Percentiles rank a stretch among this genome's conserved stretches.
Evolutionary conservation across 176 grass and related monocot species (phyloP).

Genomic region (Puya raimondii): DNA sequence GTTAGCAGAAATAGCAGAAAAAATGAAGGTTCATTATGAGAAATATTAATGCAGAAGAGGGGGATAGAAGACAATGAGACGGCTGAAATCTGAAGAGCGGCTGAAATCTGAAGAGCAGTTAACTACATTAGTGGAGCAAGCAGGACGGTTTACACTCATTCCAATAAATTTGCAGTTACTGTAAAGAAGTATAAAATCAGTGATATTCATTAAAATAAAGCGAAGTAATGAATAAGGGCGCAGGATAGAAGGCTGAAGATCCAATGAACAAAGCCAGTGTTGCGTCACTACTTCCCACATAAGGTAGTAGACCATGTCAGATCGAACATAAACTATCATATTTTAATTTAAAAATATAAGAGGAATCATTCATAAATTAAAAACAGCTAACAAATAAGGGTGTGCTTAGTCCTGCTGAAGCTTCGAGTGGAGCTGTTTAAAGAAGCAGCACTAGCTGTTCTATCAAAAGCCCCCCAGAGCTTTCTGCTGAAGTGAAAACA

Average conservation of each 20-base stretch:
- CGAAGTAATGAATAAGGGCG: not conserved
- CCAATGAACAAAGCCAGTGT: not conserved
- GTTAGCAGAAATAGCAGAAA: too few species aligned
- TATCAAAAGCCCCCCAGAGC: too few species aligned
- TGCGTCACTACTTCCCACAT: not conserved
- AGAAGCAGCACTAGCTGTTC: too few species aligned
- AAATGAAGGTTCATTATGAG: too few species aligned
- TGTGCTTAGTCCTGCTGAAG: too few species aligned
- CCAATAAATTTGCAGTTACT: not conserved
- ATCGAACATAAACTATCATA: not conserved
- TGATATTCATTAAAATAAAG: too few species aligned
- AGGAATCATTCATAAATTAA: not conserved
- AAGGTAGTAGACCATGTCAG: not conserved
- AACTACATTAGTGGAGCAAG: not conserved
- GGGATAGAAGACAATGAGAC: too few species aligned
- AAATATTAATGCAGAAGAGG: too few species aligned
- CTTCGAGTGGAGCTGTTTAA: too few species aligned
- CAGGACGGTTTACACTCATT: not conserved
- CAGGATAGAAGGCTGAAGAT: not conserved
- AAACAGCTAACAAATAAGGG: not conserved
- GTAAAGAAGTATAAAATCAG: not conserved
- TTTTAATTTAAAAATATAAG: not conserved
- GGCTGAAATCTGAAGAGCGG: too few species aligned
- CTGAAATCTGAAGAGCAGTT: too few species aligned
- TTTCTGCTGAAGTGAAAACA: too few species aligned